Percentiles rank a stretch among this genome's conserved stretches.
These are phyloP conservation scores for Phallus indusiatus DNA, from an alignment of 768 basidiomycete genomes.

Conservation along the genomic window DNA sequence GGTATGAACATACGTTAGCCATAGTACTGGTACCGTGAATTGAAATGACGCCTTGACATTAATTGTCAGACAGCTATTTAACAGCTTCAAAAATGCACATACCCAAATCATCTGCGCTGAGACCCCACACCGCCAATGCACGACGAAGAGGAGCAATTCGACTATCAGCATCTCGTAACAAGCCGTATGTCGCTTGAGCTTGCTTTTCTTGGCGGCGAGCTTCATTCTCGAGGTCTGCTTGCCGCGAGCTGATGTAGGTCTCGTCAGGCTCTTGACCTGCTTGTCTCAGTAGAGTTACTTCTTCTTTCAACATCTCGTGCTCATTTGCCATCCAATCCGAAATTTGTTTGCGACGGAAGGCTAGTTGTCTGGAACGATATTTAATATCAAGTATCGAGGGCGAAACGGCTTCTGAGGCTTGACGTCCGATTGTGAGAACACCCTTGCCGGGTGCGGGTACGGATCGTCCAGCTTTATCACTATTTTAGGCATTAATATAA, in stretches of 20 bases:
- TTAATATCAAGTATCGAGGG: slow-evolving; percentile 72
- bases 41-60: slow-evolving; percentile 51
- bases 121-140: slow-evolving; percentile 93
- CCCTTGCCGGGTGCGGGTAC: slow-evolving; percentile 96
- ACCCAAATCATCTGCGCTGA: slow-evolving; percentile 85
- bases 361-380: slow-evolving; percentile 88
- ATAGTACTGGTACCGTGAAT: slow-evolving; percentile 85
- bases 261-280: slow-evolving; percentile 44
- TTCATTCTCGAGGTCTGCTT: slow-evolving; percentile 83
- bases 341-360: slow-evolving; percentile 93
- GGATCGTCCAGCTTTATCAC: slow-evolving; percentile 97
- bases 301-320: slow-evolving; percentile 72
- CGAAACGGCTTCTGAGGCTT: slow-evolving; percentile 71
- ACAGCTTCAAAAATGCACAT: slow-evolving; percentile 16
- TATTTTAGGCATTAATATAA: slow-evolving; percentile 22
- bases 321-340: slow-evolving; percentile 91
- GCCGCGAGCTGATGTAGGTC: slow-evolving; percentile 64
- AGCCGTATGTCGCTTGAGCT: slow-evolving; percentile 87
- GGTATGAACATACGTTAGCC: slow-evolving; percentile 46
- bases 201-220: slow-evolving; percentile 89
- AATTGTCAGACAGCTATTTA: neutral
- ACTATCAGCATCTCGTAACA: slow-evolving; percentile 84
- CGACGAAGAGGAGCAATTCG: slow-evolving; percentile 86
- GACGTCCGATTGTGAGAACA: slow-evolving; percentile 79
- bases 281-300: slow-evolving; percentile 52